A percentile compares a stretch with the other conserved stretches of the same genome.
Conservation (phyloP, 495 filamentous ascomycete species). For the Aspergillus campestris region DNA sequence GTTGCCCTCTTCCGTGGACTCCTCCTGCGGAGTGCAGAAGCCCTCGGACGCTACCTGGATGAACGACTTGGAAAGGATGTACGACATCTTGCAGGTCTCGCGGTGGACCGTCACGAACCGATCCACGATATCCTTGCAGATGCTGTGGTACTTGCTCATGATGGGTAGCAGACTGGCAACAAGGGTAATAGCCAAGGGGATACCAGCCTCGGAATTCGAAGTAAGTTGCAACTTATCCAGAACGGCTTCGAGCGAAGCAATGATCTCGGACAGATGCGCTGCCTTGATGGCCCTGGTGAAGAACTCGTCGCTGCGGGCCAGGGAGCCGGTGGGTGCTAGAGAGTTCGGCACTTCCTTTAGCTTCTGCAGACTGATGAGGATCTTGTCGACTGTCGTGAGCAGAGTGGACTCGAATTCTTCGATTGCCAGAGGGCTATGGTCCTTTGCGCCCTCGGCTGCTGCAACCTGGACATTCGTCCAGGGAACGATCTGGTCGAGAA, state of each 20-base stretch:
- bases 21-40: slow-evolving; percentile 82
- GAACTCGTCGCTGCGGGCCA: slow-evolving; percentile 50
- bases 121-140: slow-evolving; percentile 44
- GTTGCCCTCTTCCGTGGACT: slow-evolving; percentile 56
- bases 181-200: slow-evolving; percentile 47
- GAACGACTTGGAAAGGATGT: slow-evolving; percentile 66
- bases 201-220: slow-evolving; percentile 38
- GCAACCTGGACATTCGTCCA: slow-evolving; percentile 26
- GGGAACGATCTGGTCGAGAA: slow-evolving; percentile 51
- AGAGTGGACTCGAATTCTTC: slow-evolving; percentile 46
- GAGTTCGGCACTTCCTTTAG: slow-evolving; percentile 52
- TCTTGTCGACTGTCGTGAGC: slow-evolving; percentile 51
- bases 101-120: slow-evolving; percentile 52
- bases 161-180: slow-evolving; percentile 65
- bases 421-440: slow-evolving; percentile 16
- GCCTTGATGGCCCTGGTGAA: slow-evolving; percentile 48
- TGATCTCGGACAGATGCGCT: slow-evolving; percentile 50
- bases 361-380: slow-evolving; percentile 67
- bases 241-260: slow-evolving; percentile 37
- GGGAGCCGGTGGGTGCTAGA: slow-evolving; percentile 52
- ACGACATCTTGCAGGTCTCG: slow-evolving; percentile 62
- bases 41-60: slow-evolving; percentile 69
- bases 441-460: slow-evolving; percentile 3
- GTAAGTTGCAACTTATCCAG: slow-evolving; percentile 39
- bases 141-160: slow-evolving; percentile 59